Conservation (phyloP, 139 green algal species). For the Chlorella sp. region DNA sequence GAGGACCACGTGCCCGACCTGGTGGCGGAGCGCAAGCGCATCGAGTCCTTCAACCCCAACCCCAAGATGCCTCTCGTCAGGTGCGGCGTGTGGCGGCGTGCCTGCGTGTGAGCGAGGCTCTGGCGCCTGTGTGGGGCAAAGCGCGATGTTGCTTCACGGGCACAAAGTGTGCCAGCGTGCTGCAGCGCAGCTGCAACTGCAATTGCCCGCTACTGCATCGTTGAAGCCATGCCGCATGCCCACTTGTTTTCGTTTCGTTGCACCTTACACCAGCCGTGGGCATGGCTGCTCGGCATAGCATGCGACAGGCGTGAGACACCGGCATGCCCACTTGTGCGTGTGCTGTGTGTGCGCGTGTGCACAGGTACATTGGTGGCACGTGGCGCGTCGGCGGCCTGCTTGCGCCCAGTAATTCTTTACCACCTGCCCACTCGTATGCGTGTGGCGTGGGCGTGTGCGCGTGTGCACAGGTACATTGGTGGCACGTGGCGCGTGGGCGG, state of each 20-base stretch:
- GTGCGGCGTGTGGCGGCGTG: not conserved
- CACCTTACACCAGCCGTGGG: too few relatives aligned
- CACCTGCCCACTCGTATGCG: not conserved
- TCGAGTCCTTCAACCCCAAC: conserved; percentile 94
- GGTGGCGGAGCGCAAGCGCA: conserved; percentile 75
- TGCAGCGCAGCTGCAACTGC: too few relatives aligned
- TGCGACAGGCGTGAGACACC: too few relatives aligned
- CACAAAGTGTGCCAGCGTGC: too few relatives aligned
- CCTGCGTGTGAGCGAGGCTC: too few relatives aligned
- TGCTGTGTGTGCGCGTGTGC: not conserved
- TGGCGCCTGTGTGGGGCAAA: too few relatives aligned
- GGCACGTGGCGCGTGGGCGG: conserved; percentile 93
- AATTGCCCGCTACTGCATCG: too few relatives aligned
- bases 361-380: conserved; percentile 55
- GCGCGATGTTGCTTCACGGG: too few relatives aligned
- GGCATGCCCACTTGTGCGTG: not conserved
- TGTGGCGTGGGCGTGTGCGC: not conserved
- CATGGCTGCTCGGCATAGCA: too few relatives aligned
- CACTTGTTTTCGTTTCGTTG: too few relatives aligned
- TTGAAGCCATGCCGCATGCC: too few relatives aligned
- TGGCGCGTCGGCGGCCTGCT: conserved; percentile 94
- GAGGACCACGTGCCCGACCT: conserved; percentile 87
- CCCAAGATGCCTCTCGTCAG: conserved; percentile 76
- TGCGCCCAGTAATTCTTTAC: conserved; percentile 57
- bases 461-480: conserved; percentile 26